phyloP scores from a whole-genome alignment of 2,329 filamentous ascomycete genomes.

The Aspergillus jensenii region DNA sequence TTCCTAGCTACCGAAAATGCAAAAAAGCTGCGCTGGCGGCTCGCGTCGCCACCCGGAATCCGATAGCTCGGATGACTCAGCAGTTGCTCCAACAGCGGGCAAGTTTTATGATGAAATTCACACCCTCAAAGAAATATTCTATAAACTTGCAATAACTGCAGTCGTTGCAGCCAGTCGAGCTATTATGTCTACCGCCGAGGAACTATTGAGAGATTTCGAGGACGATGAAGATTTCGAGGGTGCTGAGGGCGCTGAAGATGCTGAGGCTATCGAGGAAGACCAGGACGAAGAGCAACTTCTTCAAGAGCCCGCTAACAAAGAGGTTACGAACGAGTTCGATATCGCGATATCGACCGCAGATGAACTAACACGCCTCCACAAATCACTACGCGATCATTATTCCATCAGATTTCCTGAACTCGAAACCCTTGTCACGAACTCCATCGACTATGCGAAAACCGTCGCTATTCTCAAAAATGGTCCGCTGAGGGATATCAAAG shows the following conservation, averaged over 20 bases:
- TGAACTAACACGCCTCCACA: slow-evolving; percentile 90
- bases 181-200: slow-evolving; percentile 86
- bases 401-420: slow-evolving; percentile 90
- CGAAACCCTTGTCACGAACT: slow-evolving; percentile 84
- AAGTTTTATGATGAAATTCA: slow-evolving; percentile 6
- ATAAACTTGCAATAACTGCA: neutral
- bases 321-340: slow-evolving; percentile 75
- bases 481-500: slow-evolving; percentile 83
- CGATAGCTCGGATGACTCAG: slow-evolving; percentile 15
- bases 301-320: slow-evolving; percentile 62
- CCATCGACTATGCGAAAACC: slow-evolving; percentile 91
- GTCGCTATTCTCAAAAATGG: slow-evolving; percentile 92
- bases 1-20: slow-evolving; percentile 8
- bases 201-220: slow-evolving; percentile 88
- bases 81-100: neutral
- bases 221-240: slow-evolving; percentile 67
- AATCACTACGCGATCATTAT: slow-evolving; percentile 95
- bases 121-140: neutral
- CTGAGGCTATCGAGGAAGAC: slow-evolving; percentile 55
- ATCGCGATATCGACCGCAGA: slow-evolving; percentile 92
- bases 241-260: slow-evolving; percentile 63
- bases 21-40: slow-evolving; percentile 20
- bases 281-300: slow-evolving; percentile 61
- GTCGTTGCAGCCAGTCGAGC: neutral
- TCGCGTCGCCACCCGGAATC: slow-evolving; percentile 12